These are phyloP conservation scores for Aspergillus jensenii DNA, from an alignment of 2,329 filamentous ascomycete species.

Conservation along the genomic window DNA sequence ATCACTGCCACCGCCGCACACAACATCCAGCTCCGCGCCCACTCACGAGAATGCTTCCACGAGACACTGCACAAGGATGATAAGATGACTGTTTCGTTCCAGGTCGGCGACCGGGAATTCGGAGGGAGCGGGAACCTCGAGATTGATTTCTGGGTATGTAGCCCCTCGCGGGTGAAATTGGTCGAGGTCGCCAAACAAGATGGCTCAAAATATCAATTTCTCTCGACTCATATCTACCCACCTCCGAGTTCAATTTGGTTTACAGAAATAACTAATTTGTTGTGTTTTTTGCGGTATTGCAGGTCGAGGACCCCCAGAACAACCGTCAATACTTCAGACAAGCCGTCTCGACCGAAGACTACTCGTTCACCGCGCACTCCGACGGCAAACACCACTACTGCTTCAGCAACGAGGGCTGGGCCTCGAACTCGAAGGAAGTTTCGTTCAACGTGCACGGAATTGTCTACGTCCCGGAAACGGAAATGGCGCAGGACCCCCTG, in stretches of 20 bases:
- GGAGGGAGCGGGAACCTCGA: constrained; percentile 92
- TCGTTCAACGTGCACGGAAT: constrained; percentile 99
- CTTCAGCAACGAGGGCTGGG: constrained; percentile 99
- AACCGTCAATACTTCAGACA: constrained; percentile 78
- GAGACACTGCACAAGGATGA: constrained; percentile 90
- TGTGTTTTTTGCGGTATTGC: neutral
- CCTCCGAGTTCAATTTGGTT: neutral
- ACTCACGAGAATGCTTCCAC: constrained; percentile 97
- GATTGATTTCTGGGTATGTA: constrained; percentile 95
- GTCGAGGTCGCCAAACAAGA: neutral
- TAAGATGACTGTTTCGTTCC: constrained; percentile 97
- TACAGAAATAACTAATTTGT: constrained; percentile 13
- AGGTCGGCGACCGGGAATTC: constrained; percentile 95
- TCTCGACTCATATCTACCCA: neutral
- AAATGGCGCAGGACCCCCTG: constrained; percentile 80
- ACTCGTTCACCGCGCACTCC: constrained; percentile 79
- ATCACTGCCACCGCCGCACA: constrained; percentile 70
- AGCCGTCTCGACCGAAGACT: constrained; percentile 83
- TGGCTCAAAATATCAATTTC: neutral
- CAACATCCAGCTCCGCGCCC: constrained; percentile 92
- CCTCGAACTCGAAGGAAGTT: constrained; percentile 93
- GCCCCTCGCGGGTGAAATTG: neutral
- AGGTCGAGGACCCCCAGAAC: constrained; percentile 77
- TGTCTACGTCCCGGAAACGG: constrained; percentile 90
- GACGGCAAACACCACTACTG: constrained; percentile 95